Percentiles rank a stretch among this genome's conserved stretches.
These are phyloP conservation scores for Arthroderma sp. DNA, from an alignment of 2,329 filamentous ascomycete genomes.

Conservation along the genomic window DNA sequence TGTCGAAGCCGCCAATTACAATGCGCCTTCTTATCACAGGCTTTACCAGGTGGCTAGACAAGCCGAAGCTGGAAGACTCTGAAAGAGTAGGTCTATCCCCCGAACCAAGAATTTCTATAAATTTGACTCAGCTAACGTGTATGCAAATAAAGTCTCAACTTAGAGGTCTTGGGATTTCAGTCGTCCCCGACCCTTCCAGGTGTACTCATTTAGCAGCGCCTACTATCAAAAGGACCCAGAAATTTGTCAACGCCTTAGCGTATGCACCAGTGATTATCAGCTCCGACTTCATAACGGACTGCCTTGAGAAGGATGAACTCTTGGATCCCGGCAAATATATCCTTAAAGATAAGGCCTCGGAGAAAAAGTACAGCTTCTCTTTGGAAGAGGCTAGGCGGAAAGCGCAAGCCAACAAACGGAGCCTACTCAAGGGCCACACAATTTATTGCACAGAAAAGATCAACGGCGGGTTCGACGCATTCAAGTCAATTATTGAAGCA, in stretches of 20 bases:
- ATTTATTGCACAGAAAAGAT: constrained; percentile 78
- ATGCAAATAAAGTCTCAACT: constrained; percentile 53
- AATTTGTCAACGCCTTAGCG: constrained; percentile 81
- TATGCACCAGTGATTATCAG: constrained; percentile 66
- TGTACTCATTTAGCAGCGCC: constrained; percentile 85
- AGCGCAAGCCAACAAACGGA: constrained; percentile 64
- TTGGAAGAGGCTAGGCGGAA: constrained; percentile 56
- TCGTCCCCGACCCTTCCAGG: constrained; percentile 61
- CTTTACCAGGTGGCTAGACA: constrained; percentile 67
- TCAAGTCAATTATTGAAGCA: constrained; percentile 70
- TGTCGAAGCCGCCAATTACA: constrained; percentile 50
- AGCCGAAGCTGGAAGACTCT: constrained; percentile 59
- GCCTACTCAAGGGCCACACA: constrained; percentile 60
- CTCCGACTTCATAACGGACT: constrained; percentile 65
- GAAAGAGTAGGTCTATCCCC: constrained; percentile 54
- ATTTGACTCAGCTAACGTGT: constrained; percentile 7
- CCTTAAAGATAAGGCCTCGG: constrained; percentile 59
- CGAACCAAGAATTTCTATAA: constrained; percentile 7
- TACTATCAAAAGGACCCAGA: constrained; percentile 74
- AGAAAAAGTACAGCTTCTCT: constrained; percentile 57
- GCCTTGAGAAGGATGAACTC: constrained; percentile 55
- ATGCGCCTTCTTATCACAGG: constrained; percentile 74
- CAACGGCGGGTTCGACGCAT: constrained; percentile 70
- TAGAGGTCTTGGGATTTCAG: constrained; percentile 67
- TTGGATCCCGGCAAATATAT: constrained; percentile 53